Evolutionary conservation across 441 rosid species (phyloP).

Genomic region (Monsonia emarginata): DNA sequence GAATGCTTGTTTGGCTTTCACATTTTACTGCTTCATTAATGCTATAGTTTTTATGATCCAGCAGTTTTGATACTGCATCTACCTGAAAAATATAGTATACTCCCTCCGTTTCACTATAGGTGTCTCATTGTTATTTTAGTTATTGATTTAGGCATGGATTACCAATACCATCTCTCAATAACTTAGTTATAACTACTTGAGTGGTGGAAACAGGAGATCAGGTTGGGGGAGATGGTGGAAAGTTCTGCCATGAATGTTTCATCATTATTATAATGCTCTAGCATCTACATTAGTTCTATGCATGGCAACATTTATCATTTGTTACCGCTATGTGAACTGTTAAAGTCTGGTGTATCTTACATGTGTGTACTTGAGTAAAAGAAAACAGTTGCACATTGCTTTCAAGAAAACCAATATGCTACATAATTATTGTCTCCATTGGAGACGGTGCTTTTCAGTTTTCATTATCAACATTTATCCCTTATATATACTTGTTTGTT

Average conservation of each 20-base stretch:
- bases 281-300: not conserved
- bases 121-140: too few species aligned
- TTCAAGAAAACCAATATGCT: not conserved
- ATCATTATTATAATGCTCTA: not conserved
- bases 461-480: not conserved
- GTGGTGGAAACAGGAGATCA: too few species aligned
- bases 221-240: too few species aligned
- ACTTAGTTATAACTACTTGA: too few species aligned
- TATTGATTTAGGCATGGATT: too few species aligned
- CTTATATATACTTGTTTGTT: not conserved
- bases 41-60: not conserved
- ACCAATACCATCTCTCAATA: too few species aligned
- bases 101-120: not conserved
- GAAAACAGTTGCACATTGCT: not conserved
- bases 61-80: not conserved
- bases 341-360: not conserved
- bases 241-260: too few species aligned
- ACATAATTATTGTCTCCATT: not conserved
- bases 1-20: not conserved
- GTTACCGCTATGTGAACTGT: not conserved
- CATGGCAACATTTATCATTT: not conserved
- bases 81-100: not conserved
- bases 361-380: not conserved
- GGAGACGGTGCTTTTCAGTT: not conserved
- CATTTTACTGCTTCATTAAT: not conserved